Percentiles rank a stretch among this genome's conserved stretches.
Conservation (phyloP, 1,139 yeast genomes). For the Protomyces pachydermus region DNA sequence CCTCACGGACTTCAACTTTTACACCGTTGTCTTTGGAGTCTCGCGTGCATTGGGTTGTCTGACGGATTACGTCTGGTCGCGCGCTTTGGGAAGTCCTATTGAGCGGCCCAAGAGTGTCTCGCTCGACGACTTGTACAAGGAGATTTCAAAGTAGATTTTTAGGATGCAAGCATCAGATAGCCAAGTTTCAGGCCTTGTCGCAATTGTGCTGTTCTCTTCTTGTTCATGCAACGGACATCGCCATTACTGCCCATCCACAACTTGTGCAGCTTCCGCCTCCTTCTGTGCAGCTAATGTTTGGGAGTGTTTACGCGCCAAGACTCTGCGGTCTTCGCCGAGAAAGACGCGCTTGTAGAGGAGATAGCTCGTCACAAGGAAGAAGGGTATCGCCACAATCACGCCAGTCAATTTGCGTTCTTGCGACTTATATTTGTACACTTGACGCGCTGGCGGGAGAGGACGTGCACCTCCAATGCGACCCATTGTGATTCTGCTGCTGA, state of each 20-base stretch:
- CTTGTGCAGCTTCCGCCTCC: too few relatives aligned
- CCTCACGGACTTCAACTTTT: slow-evolving; percentile 51
- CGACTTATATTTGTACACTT: background rate
- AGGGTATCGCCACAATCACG: slow-evolving; percentile 26
- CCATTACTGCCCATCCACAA: too few relatives aligned
- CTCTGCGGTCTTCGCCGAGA: background rate
- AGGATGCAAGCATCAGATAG: background rate
- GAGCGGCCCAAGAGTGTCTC: slow-evolving; percentile 76
- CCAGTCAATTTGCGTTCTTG: slow-evolving; percentile 9
- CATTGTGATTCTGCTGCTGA: background rate
- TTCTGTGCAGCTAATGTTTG: too few relatives aligned
- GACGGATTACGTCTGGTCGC: slow-evolving; percentile 87
- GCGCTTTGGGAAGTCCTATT: slow-evolving; percentile 91
- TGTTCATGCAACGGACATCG: too few relatives aligned
- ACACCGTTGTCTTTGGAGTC: slow-evolving; percentile 58
- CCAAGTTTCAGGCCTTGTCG: background rate
- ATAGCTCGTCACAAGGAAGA: slow-evolving; percentile 24
- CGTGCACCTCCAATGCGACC: background rate
- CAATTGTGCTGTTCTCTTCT: too few relatives aligned
- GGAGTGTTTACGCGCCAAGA: background rate
- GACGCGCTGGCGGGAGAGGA: background rate
- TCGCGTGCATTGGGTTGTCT: slow-evolving; percentile 56
- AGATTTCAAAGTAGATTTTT: slow-evolving; percentile 4
- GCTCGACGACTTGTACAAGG: slow-evolving; percentile 19
- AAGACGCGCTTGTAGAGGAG: slow-evolving; percentile 12